Base-by-base conservation (phyloP, 306 rosid species). In the Hippophae tibetana region DNA sequence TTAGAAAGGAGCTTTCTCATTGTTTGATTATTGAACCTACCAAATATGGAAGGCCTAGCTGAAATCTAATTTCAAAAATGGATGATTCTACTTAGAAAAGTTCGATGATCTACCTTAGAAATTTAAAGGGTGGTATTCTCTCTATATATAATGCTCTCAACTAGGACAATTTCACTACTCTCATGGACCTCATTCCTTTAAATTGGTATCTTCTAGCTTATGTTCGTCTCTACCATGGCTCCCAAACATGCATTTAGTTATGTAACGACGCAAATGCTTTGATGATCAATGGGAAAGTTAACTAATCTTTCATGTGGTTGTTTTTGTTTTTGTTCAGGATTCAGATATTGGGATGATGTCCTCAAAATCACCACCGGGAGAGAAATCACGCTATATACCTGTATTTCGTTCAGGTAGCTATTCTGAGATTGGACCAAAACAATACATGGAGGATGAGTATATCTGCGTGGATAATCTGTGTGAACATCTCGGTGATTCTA, bases 371-470 rank as follows among this genome's bases (percentile, higher is more conserved):
- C 54, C 61, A 48, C 42, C 71, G 54, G 76, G 60, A 63, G 82
- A 84, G 52, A 78, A 66, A 56, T 66, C 77, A 18, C 69, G 68
- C 38, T 73, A 73, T 66, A 40, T 66, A 12, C 76, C 73, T 53
- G 47, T 48, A 43, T 71, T 78, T 66, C 69, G 84, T 49, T 84
- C 81, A 41, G 84, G 90, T 62, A 76, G 82, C 55, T 76, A 52
- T 66, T 81, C 86, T 53, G 86, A 78, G 62, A 84, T 63, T 63
- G 82, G 90, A 52, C 86, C 90, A 63, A 84, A 84, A 68, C 82
- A 78, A 57, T 81, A 73, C 69, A 84, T 84, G 86, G 90, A 84
- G 73, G 90, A 78, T 66, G 90, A 84, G 61, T 69, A 73, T 38
- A 58, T 78, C 48, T 78, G 81, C 53, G 55, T 73, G 47, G 86